Percentiles rank a stretch among this genome's conserved stretches.
These are phyloP conservation scores for Triticum urartu DNA, from an alignment of 176 grass and related monocot species.

Conservation along the genomic window DNA sequence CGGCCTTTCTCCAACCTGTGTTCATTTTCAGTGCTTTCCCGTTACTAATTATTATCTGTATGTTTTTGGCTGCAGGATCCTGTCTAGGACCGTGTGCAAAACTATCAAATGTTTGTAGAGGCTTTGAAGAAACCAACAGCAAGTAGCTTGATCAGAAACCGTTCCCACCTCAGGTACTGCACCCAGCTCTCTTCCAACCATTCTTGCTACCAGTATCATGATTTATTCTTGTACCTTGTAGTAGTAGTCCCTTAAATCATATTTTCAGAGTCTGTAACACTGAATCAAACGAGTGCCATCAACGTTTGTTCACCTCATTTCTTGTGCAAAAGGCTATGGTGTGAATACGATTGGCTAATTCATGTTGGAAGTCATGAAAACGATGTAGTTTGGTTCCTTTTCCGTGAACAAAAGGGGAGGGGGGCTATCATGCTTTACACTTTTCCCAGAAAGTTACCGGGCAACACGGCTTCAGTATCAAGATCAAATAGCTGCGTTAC, in stretches of 20 bases:
- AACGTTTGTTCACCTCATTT: not conserved
- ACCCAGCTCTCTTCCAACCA: not conserved
- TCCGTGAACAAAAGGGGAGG: not conserved
- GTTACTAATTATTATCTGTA: slow-evolving; percentile 2
- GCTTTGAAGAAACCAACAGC: not conserved
- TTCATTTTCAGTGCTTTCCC: not conserved
- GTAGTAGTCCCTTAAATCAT: not conserved
- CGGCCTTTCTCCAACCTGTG: not conserved
- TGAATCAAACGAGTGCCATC: not conserved
- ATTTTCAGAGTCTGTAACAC: not conserved
- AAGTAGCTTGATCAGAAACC: not conserved
- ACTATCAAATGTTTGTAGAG: slow-evolving; percentile 33
- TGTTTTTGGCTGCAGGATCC: slow-evolving; percentile 19
- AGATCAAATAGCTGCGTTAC: not conserved
- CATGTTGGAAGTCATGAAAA: not conserved
- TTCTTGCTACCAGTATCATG: not conserved
- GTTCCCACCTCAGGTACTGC: slow-evolving; percentile 17
- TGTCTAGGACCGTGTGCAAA: not conserved
- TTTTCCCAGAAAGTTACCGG: not conserved
- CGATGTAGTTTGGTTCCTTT: not conserved
- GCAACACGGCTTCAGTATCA: slow-evolving; percentile 2
- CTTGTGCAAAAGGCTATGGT: not conserved
- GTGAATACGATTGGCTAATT: not conserved
- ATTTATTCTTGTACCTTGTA: not conserved
- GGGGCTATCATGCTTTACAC: not conserved